These are phyloP conservation scores for Mucor indicus DNA, from an alignment of 371 early-diverging fungal genomes.

Conservation along the genomic window DNA sequence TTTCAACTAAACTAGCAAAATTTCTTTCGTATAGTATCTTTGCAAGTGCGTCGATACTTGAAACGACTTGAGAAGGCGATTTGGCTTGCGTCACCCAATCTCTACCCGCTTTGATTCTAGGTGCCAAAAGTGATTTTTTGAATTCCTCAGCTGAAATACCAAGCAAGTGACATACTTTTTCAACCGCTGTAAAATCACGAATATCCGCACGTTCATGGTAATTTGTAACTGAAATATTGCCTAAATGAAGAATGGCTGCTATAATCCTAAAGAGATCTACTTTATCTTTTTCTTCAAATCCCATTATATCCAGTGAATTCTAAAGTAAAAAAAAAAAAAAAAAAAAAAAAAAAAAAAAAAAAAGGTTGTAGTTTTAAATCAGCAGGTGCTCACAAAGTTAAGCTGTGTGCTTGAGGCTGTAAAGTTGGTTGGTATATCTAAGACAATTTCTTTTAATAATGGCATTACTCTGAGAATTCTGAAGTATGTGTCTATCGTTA, in stretches of 20 bases:
- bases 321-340: slow-evolving; percentile 24
- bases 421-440: no score
- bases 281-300: slow-evolving; percentile 80
- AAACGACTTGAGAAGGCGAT: slow-evolving; percentile 84
- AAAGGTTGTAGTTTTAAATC: no score
- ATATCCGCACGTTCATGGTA: slow-evolving; percentile 86
- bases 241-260: slow-evolving; percentile 94
- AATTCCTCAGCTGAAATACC: slow-evolving; percentile 92
- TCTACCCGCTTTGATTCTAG: slow-evolving; percentile 94
- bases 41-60: slow-evolving; percentile 95
- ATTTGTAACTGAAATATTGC: slow-evolving; percentile 87
- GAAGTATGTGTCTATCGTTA: no score
- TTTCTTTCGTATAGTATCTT: slow-evolving; percentile 96
- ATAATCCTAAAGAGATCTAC: slow-evolving; percentile 81
- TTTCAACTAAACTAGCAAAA: slow-evolving; percentile 90
- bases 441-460: no score
- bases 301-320: slow-evolving; percentile 86
- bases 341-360: no score
- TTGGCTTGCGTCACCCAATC: slow-evolving; percentile 96
- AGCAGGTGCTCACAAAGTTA: no score
- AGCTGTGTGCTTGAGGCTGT: no score
- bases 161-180: slow-evolving; percentile 92
- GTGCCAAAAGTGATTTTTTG: slow-evolving; percentile 84
- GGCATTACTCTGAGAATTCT: no score
- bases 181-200: slow-evolving; percentile 74